Conservation (phyloP, 352 stramenopile species). For the Pythium inflatum region DNA sequence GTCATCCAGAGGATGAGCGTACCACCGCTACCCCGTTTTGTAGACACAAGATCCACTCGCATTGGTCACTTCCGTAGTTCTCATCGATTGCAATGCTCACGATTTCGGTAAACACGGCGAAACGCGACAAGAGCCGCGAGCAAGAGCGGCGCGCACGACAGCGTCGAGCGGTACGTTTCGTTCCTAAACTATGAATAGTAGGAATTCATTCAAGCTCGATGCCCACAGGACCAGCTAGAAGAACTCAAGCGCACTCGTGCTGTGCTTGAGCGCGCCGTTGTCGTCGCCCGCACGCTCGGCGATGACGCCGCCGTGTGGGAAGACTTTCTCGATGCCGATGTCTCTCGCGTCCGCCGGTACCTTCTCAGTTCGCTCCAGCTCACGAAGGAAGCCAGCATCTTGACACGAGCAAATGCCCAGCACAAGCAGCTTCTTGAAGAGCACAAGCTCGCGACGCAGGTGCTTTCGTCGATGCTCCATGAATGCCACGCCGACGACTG, state of each 20-base stretch:
- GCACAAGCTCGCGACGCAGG: background rate
- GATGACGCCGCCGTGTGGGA: conserved; percentile 1
- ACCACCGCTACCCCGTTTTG: too few species aligned
- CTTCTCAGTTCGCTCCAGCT: too few species aligned
- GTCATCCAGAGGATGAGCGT: too few species aligned
- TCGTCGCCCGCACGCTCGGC: background rate
- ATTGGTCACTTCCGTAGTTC: too few species aligned
- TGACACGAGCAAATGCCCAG: too few species aligned
- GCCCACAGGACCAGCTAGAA: background rate
- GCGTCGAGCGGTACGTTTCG: conserved; percentile 12
- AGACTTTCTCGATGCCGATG: conserved; percentile 11
- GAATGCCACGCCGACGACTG: background rate
- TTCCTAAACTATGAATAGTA: background rate
- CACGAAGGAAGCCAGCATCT: background rate
- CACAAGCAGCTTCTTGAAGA: background rate
- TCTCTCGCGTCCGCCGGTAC: too few species aligned
- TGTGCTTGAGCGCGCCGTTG: background rate
- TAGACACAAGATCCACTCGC: too few species aligned
- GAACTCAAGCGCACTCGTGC: too few species aligned
- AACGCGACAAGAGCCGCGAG: background rate
- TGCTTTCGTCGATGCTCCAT: background rate
- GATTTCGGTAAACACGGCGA: too few species aligned
- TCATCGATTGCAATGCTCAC: too few species aligned
- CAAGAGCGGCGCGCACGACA: conserved; percentile 3
- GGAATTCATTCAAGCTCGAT: background rate